Percentiles rank a stretch among this genome's conserved stretches.
phyloP scores from a whole-genome alignment of 441 rosid species.

The Isatis lusitanica region DNA sequence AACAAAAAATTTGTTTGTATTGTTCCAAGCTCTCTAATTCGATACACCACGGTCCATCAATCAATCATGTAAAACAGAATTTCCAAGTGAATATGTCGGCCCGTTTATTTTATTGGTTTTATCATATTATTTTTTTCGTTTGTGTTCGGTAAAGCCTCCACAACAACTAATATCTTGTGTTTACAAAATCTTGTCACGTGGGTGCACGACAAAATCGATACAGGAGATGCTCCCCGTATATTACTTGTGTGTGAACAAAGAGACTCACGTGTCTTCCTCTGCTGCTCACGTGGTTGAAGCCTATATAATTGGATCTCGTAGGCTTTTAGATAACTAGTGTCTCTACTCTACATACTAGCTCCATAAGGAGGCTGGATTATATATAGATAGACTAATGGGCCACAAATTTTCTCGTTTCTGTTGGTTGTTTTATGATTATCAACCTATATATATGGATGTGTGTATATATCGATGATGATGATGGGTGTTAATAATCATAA shows the following conservation, averaged over 20 bases:
- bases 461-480: not conserved
- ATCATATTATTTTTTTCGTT: not conserved
- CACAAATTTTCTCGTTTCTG: conserved; percentile 6
- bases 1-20: not conserved
- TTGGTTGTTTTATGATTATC: not conserved
- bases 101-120: not conserved
- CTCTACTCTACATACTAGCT: not conserved
- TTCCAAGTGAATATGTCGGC: conserved; percentile 21
- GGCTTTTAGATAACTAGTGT: conserved; percentile 10
- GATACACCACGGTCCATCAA: conserved; percentile 4
- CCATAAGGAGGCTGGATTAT: not conserved
- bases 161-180: not conserved
- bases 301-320: conserved; percentile 38
- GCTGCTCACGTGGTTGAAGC: conserved; percentile 35
- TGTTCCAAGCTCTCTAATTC: not conserved
- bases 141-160: conserved; percentile 6
- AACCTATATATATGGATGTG: too few species aligned
- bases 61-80: conserved; percentile 21
- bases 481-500: not conserved
- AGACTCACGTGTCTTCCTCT: conserved; percentile 26
- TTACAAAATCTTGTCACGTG: conserved; percentile 29
- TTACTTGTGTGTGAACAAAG: not conserved
- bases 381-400: conserved; percentile 1
- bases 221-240: not conserved
- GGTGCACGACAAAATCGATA: conserved; percentile 29